phyloP scores from a whole-genome alignment of 2,329 filamentous ascomycete species.

The Fusarium begoniae region DNA sequence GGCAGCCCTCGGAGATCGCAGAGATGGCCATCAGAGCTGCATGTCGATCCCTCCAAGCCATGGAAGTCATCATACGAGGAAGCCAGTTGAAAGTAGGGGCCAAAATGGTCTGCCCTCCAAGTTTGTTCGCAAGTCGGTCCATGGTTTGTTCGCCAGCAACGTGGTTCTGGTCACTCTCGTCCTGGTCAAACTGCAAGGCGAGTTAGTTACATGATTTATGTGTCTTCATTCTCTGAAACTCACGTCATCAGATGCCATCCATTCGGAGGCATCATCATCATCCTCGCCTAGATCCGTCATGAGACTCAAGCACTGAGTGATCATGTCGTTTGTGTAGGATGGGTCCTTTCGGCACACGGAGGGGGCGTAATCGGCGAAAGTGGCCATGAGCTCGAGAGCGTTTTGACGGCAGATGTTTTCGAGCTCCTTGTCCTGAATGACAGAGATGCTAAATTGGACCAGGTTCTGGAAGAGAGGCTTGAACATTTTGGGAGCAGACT shows the following conservation, averaged over 20 bases:
- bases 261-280: conserved; percentile 93
- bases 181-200: conserved; percentile 76
- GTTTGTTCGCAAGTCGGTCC: conserved; percentile 96
- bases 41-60: conserved; percentile 93
- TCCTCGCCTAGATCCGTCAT: conserved; percentile 98
- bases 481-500: conserved; percentile 97
- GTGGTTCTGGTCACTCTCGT: conserved; percentile 97
- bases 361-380: conserved; percentile 93
- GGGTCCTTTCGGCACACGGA: conserved; percentile 94
- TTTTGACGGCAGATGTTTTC: conserved; percentile 92
- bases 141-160: conserved; percentile 98
- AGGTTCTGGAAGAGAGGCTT: conserved; percentile 92
- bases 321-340: conserved; percentile 95
- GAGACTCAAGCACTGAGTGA: conserved; percentile 94
- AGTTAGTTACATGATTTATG: not conserved
- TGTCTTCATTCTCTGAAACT: conserved; percentile 46
- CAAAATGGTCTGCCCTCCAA: conserved; percentile 91
- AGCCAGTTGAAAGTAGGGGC: conserved; percentile 97
- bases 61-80: conserved; percentile 95
- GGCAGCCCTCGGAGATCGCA: conserved; percentile 96
- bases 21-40: conserved; percentile 99
- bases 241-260: conserved; percentile 91
- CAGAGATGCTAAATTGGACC: conserved; percentile 90
- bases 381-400: conserved; percentile 95
- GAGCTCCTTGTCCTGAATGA: conserved; percentile 95